These are phyloP conservation scores for Phytopythium helicoides DNA, from an alignment of 352 stramenopile species.

Conservation along the genomic window DNA sequence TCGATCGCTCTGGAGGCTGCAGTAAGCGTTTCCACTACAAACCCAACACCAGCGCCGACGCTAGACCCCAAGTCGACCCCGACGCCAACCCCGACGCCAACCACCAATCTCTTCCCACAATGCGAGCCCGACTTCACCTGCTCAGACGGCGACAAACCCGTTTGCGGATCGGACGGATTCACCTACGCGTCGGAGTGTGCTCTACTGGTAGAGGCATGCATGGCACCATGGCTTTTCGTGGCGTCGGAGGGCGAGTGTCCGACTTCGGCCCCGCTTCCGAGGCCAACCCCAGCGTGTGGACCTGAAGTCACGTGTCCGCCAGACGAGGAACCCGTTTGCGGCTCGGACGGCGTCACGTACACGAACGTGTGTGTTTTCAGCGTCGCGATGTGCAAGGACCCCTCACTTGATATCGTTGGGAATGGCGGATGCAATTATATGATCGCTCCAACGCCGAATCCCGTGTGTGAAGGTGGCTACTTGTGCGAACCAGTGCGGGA, in stretches of 20 bases:
- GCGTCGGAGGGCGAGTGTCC: slow-evolving; percentile 9
- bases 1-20: no score
- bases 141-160: not conserved
- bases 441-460: no score
- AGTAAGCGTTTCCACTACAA: no score
- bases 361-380: slow-evolving; percentile 32
- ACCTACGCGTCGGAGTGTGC: slow-evolving; percentile 53
- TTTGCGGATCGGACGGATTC: slow-evolving; percentile 40
- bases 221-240: slow-evolving; percentile 19
- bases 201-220: slow-evolving; percentile 37
- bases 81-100: not conserved
- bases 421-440: slow-evolving; percentile 12
- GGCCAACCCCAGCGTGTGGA: no score
- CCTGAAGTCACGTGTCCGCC: no score
- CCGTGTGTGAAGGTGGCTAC: not conserved
- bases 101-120: no score
- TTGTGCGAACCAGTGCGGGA: slow-evolving; percentile 30
- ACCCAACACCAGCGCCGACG: no score
- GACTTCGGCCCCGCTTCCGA: not conserved
- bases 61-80: no score
- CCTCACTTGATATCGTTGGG: slow-evolving; percentile 11
- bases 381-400: slow-evolving; percentile 16
- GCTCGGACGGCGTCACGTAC: slow-evolving; percentile 40
- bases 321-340: slow-evolving; percentile 21
- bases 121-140: not conserved